Evolutionary conservation across 805 yeast species (phyloP).

Genomic region (Wickerhamomyces pijperi): DNA sequence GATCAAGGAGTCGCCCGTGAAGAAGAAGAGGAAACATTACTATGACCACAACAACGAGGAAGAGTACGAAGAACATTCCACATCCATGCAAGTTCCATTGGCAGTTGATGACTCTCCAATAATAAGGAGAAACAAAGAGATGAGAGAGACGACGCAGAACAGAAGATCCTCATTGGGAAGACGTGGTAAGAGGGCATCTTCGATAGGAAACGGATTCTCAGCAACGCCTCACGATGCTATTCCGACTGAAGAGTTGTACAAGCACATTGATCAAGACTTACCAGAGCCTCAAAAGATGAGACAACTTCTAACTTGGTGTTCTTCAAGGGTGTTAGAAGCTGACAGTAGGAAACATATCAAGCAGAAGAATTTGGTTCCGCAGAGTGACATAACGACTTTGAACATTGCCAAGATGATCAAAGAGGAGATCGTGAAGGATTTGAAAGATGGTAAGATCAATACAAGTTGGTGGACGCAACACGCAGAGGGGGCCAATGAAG

Average conservation of each 20-base stretch:
- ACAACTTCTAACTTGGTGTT: conserved; percentile 60
- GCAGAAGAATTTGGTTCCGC: conserved; percentile 16
- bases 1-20: conserved; percentile 3
- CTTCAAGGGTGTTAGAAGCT: conserved; percentile 30
- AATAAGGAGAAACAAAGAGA: conserved; percentile 24
- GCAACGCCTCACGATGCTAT: conserved; percentile 61
- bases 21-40: conserved; percentile 3
- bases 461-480: conserved; percentile 56
- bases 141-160: conserved; percentile 18
- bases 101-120: conserved; percentile 28
- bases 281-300: conserved; percentile 71
- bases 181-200: conserved; percentile 63
- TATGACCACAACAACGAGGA: conserved; percentile 1
- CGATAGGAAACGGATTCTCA: conserved; percentile 61
- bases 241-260: conserved; percentile 41
- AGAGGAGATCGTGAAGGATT: conserved; percentile 48
- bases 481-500: conserved; percentile 12
- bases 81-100: conserved; percentile 18
- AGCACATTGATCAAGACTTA: conserved; percentile 45
- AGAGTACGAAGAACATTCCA: conserved; percentile 14
- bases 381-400: conserved; percentile 30
- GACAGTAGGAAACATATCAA: conserved; percentile 17
- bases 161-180: conserved; percentile 42
- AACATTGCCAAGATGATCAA: conserved; percentile 53
- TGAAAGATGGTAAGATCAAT: conserved; percentile 46